Conservation (phyloP, 345 rosid species). For the Melaleuca alternifolia region DNA sequence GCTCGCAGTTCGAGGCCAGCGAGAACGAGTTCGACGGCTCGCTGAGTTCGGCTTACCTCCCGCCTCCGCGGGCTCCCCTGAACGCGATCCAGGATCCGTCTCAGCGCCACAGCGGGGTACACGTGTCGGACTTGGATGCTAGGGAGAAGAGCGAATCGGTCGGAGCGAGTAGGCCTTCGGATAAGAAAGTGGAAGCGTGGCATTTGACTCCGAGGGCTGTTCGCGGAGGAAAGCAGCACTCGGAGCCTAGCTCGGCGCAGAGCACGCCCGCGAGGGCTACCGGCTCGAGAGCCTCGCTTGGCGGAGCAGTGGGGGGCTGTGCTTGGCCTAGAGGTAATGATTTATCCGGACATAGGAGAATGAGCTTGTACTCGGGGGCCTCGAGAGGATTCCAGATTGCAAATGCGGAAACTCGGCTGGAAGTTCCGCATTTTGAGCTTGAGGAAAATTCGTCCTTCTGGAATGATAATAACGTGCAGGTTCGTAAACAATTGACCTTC, state of each 20-base stretch:
- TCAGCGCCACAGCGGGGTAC: constrained; percentile 30
- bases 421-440: constrained; percentile 63
- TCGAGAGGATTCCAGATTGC: constrained; percentile 33
- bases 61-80: constrained; percentile 67
- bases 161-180: constrained; percentile 9
- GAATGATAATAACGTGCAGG: constrained; percentile 93
- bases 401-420: constrained; percentile 24
- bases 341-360: constrained; percentile 34
- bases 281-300: constrained; percentile 45
- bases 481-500: background rate
- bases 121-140: constrained; percentile 15
- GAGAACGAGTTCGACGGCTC: constrained; percentile 55
- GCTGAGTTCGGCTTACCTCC: constrained; percentile 25
- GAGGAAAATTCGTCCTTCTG: constrained; percentile 66
- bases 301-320: constrained; percentile 22
- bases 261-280: constrained; percentile 58
- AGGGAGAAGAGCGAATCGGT: constrained; percentile 20
- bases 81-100: constrained; percentile 70
- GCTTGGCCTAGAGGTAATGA: constrained; percentile 21
- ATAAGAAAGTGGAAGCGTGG: constrained; percentile 5
- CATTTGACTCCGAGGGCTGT: constrained; percentile 33
- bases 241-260: constrained; percentile 64
- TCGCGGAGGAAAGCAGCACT: constrained; percentile 37
- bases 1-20: constrained; percentile 23
- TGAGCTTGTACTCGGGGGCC: constrained; percentile 32